A percentile compares a stretch with the other conserved stretches of the same genome.
These are phyloP conservation scores for Mucor saturninus DNA, from an alignment of 371 early-diverging fungal genomes.

Conservation along the genomic window DNA sequence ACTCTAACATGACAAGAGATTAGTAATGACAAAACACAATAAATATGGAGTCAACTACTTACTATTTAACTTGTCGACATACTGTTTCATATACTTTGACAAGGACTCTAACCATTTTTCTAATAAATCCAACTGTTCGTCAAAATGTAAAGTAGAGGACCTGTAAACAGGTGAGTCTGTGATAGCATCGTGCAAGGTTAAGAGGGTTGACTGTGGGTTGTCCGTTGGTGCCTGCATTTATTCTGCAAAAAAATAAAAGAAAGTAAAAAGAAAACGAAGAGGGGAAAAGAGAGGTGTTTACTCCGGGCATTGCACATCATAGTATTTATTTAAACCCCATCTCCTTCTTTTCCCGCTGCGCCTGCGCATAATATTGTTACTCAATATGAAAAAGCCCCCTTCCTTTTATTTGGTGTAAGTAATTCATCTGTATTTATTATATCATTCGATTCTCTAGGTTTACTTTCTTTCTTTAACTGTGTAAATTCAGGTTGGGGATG, in stretches of 20 bases:
- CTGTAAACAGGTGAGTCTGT: slow-evolving; percentile 75
- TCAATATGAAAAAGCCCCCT: not conserved
- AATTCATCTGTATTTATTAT: too few species aligned
- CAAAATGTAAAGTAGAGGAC: slow-evolving; percentile 64
- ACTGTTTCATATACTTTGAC: slow-evolving; percentile 49
- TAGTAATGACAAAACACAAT: not conserved
- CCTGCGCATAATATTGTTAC: not conserved
- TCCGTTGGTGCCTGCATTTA: slow-evolving; percentile 17
- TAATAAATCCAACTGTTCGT: slow-evolving; percentile 70
- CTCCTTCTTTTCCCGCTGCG: not conserved
- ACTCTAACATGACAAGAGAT: slow-evolving; percentile 20
- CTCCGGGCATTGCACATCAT: not conserved
- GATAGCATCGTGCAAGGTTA: slow-evolving; percentile 69
- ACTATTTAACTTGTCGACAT: slow-evolving; percentile 55
- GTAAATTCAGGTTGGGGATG: too few species aligned
- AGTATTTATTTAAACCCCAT: not conserved
- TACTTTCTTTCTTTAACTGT: too few species aligned
- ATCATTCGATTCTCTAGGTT: too few species aligned
- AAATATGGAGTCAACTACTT: slow-evolving; percentile 14
- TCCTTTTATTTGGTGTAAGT: too few species aligned
- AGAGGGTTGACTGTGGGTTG: slow-evolving; percentile 29
- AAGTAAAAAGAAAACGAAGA: not conserved
- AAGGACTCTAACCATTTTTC: slow-evolving; percentile 67
- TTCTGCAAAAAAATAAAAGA: not conserved
- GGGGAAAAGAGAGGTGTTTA: not conserved